Evolutionary conservation across 495 filamentous ascomycete species (phyloP).

Genomic region (Penicillium coffeae): DNA sequence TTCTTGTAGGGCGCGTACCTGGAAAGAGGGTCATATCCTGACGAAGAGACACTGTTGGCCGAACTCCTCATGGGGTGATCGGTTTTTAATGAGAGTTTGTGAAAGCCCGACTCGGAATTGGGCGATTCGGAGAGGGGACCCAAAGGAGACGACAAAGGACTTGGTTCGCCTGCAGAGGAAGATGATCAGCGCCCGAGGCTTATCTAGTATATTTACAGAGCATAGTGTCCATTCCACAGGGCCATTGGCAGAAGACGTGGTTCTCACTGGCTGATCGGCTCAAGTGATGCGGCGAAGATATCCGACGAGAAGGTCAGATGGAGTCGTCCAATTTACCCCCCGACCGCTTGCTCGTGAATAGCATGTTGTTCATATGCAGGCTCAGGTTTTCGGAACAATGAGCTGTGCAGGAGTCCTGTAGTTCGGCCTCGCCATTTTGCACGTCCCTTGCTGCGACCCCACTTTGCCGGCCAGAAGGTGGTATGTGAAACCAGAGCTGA

Average conservation of each 20-base stretch:
- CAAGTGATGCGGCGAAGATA: constrained; percentile 15
- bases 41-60: constrained; percentile 33
- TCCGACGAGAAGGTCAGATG: constrained; percentile 7
- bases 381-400: too few relatives aligned
- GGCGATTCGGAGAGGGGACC: constrained; percentile 41
- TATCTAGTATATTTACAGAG: constrained; percentile 11
- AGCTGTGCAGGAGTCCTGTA: too few relatives aligned
- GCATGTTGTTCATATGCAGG: too few relatives aligned
- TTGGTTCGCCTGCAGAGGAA: constrained; percentile 35
- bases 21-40: constrained; percentile 41
- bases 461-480: constrained; percentile 2
- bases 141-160: constrained; percentile 46
- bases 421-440: not conserved
- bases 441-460: constrained; percentile 7
- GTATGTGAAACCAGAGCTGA: constrained; percentile 27
- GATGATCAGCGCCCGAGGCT: constrained; percentile 19
- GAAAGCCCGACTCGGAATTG: constrained; percentile 40
- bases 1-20: constrained; percentile 33
- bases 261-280: constrained; percentile 8
- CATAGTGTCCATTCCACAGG: constrained; percentile 3
- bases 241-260: constrained; percentile 5
- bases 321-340: not conserved
- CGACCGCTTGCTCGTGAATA: too few relatives aligned
- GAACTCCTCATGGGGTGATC: constrained; percentile 39
- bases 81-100: constrained; percentile 54